Percentiles rank a stretch among this genome's conserved stretches.
These are phyloP conservation scores for Letharia columbiana DNA, from an alignment of 495 filamentous ascomycete genomes.

Conservation along the genomic window DNA sequence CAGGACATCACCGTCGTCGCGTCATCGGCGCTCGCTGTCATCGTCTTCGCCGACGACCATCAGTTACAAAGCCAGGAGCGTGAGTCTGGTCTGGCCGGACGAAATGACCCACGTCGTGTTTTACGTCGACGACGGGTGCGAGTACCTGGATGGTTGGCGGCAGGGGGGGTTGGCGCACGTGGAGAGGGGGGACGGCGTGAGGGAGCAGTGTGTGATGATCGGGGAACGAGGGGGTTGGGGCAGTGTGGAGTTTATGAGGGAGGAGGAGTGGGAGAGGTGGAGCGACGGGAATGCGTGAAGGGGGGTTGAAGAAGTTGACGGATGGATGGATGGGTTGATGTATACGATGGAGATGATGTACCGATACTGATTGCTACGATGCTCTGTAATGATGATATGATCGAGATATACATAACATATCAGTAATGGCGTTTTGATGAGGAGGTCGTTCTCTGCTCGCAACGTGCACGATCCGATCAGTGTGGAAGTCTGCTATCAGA, in stretches of 20 bases:
- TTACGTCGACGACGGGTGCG: constrained; percentile 8
- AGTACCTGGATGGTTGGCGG: constrained; percentile 1
- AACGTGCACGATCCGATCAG: too few relatives aligned
- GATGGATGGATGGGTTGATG: background rate
- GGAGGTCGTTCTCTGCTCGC: too few relatives aligned
- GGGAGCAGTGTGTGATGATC: constrained; percentile 5
- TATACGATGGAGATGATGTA: background rate
- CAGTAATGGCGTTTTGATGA: too few relatives aligned
- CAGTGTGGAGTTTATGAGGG: constrained; percentile 20
- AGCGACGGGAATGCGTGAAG: background rate
- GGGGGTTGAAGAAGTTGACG: background rate
- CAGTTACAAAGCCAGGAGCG: constrained; percentile 1
- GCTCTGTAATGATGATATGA: background rate
- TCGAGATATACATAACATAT: too few relatives aligned
- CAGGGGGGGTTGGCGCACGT: constrained; percentile 2
- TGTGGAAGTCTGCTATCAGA: too few relatives aligned
- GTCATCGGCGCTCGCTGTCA: background rate
- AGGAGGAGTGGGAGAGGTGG: constrained; percentile 15
- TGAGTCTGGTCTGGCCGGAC: constrained; percentile 16
- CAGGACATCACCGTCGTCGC: background rate
- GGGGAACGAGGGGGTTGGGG: background rate
- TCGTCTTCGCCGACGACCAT: background rate
- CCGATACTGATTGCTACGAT: background rate
- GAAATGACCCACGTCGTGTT: constrained; percentile 16
- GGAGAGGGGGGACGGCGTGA: background rate